Base-by-base conservation (phyloP, 2,329 filamentous ascomycete species). In the Fusarium mangiferae region DNA sequence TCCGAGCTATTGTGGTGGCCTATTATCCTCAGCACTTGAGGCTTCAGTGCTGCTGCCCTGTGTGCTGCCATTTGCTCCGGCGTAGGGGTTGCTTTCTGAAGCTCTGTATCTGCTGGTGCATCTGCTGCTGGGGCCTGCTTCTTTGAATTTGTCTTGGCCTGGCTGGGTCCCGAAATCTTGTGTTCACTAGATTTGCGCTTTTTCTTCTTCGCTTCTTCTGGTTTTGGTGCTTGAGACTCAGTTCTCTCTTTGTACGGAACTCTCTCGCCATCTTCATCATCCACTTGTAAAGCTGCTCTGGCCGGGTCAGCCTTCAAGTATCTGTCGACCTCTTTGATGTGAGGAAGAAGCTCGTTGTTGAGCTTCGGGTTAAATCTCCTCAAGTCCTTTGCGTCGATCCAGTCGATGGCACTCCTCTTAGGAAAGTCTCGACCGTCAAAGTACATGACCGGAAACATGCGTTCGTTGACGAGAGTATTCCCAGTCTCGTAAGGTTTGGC, bases 381-480 rank as follows among this genome's bases (percentile, higher is more conserved):
- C n/a, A 77, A 45, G 24, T 77, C 65, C n/a, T 48, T 63, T 3
- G 65, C 74, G 6, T 54, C 56, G 12, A 76, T 57, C 75, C 75
- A 77, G 38, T 69, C 68, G 7, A 76, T 69, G 1, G 72, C 62
- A 46, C 74, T 75, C n/a, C 66, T 70, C 10, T 46, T 39, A 5
- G 74, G 74, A 51, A 76, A 76, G 12, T 61, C 46, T 7, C 48
- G 49, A 6, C 75, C 70, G n/a, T 77, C 72, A 61, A 77, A 77
- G 52, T 70, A 74, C 45, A 77, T 72, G 35, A 74, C 58, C 0
- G 74, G 75, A 33, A 75, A 77, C 38, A 70, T 58, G 6, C 75
- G 72, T 24, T 68, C 56, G 9, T 54, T 41, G 6, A 67, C 66
- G 13, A 65, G 54, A 24, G 33, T 4, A 18, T 64, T 66, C 3